A percentile compares a stretch with the other conserved stretches of the same genome.
These are phyloP conservation scores for Byssothecium circinans DNA, from an alignment of 2,329 filamentous ascomycete genomes.

Conservation along the genomic window DNA sequence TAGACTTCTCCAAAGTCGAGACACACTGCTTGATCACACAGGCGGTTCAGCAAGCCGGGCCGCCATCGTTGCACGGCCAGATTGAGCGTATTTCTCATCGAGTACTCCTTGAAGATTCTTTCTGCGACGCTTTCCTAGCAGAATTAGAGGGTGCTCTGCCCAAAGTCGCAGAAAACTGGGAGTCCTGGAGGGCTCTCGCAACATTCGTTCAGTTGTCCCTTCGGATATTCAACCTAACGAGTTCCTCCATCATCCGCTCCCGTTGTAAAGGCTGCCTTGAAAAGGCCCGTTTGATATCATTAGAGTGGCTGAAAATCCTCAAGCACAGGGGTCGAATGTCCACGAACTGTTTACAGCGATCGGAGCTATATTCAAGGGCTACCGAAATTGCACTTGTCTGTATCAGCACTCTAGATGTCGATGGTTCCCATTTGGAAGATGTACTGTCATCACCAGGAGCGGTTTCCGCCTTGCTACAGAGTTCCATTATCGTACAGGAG, in stretches of 20 bases:
- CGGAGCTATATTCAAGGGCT: conserved; percentile 32
- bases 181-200: conserved; percentile 46
- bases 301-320: conserved; percentile 47
- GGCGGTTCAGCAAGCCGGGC: conserved; percentile 53
- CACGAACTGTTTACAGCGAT: conserved; percentile 27
- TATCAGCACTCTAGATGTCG: conserved; percentile 48
- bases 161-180: conserved; percentile 31
- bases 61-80: conserved; percentile 11
- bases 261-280: conserved; percentile 38
- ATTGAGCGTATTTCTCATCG: conserved; percentile 41
- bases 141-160: conserved; percentile 17
- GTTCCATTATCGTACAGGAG: conserved; percentile 20
- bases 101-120: conserved; percentile 38
- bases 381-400: conserved; percentile 49
- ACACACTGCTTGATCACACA: conserved; percentile 55
- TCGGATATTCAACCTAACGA: conserved; percentile 49
- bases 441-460: conserved; percentile 24
- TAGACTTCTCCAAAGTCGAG: conserved; percentile 57
- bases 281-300: conserved; percentile 35
- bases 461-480: conserved; percentile 13
- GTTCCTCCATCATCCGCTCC: conserved; percentile 15
- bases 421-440: conserved; percentile 27
- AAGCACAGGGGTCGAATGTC: conserved; percentile 24
- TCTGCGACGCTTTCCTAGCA: conserved; percentile 27
- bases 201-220: conserved; percentile 46